Conservation (phyloP, 2,329 filamentous ascomycete genomes). For the Cordyceps cateniannulata region DNA sequence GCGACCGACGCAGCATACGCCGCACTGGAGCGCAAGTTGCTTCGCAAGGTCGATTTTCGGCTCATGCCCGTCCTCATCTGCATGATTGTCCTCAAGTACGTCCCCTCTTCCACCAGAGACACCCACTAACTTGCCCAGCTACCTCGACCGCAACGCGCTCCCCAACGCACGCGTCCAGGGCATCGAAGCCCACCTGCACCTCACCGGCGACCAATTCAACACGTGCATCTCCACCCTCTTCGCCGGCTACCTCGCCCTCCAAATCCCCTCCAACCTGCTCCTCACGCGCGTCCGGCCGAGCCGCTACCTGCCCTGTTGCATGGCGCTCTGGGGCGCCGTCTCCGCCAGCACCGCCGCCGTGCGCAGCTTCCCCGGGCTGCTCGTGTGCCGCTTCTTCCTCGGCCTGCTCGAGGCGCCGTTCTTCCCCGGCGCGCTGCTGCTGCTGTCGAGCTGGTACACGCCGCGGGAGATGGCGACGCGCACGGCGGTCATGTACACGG, state of each 20-base stretch:
- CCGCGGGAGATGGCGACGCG: slow-evolving; percentile 46
- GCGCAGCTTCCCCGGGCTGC: slow-evolving; percentile 33
- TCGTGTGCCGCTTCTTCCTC: slow-evolving; percentile 42
- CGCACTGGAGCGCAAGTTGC: slow-evolving; percentile 24
- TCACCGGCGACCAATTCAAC: slow-evolving; percentile 52
- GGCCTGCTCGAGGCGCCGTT: slow-evolving; percentile 41
- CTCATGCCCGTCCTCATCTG: slow-evolving; percentile 47
- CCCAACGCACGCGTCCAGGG: slow-evolving; percentile 35
- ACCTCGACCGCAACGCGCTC: slow-evolving; percentile 43
- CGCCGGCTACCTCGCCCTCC: slow-evolving; percentile 55
- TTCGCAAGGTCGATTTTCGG: slow-evolving; percentile 45
- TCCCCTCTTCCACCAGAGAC: neutral
- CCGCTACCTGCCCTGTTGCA: slow-evolving; percentile 43
- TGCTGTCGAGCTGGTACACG: slow-evolving; percentile 41
- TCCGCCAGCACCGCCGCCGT: slow-evolving; percentile 41
- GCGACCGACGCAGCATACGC: neutral
- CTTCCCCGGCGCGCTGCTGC: slow-evolving; percentile 41
- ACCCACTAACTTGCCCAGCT: slow-evolving; percentile 11
- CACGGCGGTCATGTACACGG: slow-evolving; percentile 52
- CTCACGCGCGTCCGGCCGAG: slow-evolving; percentile 48
- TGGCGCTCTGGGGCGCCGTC: slow-evolving; percentile 35
- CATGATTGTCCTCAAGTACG: slow-evolving; percentile 46
- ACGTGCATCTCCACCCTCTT: slow-evolving; percentile 55
- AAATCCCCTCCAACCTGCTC: slow-evolving; percentile 54
- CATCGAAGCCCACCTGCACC: slow-evolving; percentile 49